phyloP scores from a whole-genome alignment of 208 protist genomes.

The Tritrichomonas musculus region DNA sequence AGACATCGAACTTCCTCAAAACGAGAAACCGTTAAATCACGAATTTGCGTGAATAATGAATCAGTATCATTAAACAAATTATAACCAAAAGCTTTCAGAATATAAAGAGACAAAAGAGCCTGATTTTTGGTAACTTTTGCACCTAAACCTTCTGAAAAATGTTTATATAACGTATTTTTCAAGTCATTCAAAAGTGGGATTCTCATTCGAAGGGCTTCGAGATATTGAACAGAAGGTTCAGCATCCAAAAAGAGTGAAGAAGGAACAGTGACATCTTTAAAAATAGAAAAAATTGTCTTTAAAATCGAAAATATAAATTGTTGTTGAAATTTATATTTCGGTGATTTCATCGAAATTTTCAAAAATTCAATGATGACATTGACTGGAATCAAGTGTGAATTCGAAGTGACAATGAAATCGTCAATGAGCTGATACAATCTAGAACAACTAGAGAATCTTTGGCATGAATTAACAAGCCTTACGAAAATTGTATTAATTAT shows the following conservation, averaged over 20 bases:
- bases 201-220: not conserved
- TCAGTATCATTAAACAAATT: not conserved
- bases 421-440: not conserved
- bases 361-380: not conserved
- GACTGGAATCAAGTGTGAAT: not conserved
- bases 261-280: not conserved
- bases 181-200: not conserved
- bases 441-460: no score
- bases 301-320: no score
- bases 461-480: no score
- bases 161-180: not conserved
- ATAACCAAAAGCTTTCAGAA: not conserved
- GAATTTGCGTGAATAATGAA: not conserved
- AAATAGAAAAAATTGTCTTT: no score
- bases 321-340: not conserved
- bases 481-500: not conserved
- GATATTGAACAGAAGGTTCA: not conserved
- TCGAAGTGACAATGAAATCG: not conserved
- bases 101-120: not conserved
- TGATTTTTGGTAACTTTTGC: not conserved
- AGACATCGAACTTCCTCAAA: not conserved
- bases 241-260: not conserved
- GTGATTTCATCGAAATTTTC: not conserved
- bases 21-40: not conserved
- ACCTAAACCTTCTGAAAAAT: not conserved